Base-by-base conservation (phyloP, 805 yeast species). In the Wickerhamomyces chambardii region DNA sequence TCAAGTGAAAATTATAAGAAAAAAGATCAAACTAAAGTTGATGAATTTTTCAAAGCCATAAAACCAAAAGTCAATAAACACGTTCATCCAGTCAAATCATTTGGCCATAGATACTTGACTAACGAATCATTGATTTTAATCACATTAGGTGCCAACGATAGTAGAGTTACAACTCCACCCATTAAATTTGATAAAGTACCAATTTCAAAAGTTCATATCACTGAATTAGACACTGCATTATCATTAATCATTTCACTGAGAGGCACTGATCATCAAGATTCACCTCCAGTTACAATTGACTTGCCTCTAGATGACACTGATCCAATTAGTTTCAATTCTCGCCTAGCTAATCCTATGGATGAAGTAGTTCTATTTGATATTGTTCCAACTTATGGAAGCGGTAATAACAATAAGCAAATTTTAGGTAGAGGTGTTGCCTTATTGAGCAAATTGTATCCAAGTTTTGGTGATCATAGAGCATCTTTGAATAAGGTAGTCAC, bases 371-470 rank as follows among this genome's bases (percentile, higher is more conserved):
- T 75, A 28, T 90, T 90, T 58, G 97, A 90, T 56, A 70, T 89
- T 37, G 86, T 89, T 15, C 95, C 96, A 17, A 85, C 97, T 0
- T 87, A 86, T 56, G 81, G 78, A 31, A 68, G 67, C 35, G 58
- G 61, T 15, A 53, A 50, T 30, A 33, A 36, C 17, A 49, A 46
- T 31, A 68, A 67, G 41, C n/a, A n/a, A n/a, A 66, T 78, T 18
- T 61, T 89, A 26, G 97, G 95, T 14, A 68, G 97, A 34, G 97
- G 86, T 1, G 87, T 85, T 28, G 94, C 89, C 0, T 54, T 80
- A 40, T 63, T 86, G 47, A 66, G 72, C 34, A 68, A 71, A 35
- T 73, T 75, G 0, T 71, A 72, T 47, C 74, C 89, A 1, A 61
- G 70, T 14, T 85, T 85, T 28, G 90, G 95, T 6, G 61, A 66